A percentile compares a stretch with the other conserved stretches of the same genome.
phyloP scores from a whole-genome alignment of 2,329 filamentous ascomycete species.

The Pyricularia grisea region DNA sequence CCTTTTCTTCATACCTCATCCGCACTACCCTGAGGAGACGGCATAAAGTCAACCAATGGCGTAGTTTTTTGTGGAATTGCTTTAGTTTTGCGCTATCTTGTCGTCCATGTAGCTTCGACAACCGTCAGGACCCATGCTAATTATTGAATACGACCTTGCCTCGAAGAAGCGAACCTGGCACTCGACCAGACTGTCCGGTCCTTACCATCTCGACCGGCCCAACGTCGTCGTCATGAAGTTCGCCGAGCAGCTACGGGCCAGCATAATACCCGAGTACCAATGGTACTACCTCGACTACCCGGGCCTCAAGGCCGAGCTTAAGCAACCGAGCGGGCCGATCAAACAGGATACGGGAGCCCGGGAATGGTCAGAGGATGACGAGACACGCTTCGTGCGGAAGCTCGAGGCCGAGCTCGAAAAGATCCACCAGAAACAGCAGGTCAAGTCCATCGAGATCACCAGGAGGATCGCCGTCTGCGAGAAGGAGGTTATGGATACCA shows the following conservation, averaged over 20 bases:
- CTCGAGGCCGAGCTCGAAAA: constrained; percentile 93
- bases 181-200: constrained; percentile 18
- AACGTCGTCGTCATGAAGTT: constrained; percentile 66
- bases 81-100: background rate
- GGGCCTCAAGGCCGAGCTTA: constrained; percentile 79
- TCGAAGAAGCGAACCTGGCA: constrained; percentile 30
- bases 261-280: constrained; percentile 91
- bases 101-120: background rate
- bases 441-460: constrained; percentile 94
- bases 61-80: background rate
- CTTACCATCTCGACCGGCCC: constrained; percentile 24
- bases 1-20: background rate
- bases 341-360: constrained; percentile 19
- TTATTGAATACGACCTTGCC: constrained; percentile 35
- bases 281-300: constrained; percentile 99
- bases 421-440: constrained; percentile 94
- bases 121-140: constrained; percentile 32
- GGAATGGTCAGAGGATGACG: constrained; percentile 85
- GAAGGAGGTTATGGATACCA: constrained; percentile 81
- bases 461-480: constrained; percentile 81
- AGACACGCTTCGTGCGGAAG: constrained; percentile 75
- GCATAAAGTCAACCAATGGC: background rate
- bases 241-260: constrained; percentile 92
- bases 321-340: constrained; percentile 52
- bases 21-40: background rate